Conservation (phyloP, 345 rosid genomes). For the Turnera subulata region DNA sequence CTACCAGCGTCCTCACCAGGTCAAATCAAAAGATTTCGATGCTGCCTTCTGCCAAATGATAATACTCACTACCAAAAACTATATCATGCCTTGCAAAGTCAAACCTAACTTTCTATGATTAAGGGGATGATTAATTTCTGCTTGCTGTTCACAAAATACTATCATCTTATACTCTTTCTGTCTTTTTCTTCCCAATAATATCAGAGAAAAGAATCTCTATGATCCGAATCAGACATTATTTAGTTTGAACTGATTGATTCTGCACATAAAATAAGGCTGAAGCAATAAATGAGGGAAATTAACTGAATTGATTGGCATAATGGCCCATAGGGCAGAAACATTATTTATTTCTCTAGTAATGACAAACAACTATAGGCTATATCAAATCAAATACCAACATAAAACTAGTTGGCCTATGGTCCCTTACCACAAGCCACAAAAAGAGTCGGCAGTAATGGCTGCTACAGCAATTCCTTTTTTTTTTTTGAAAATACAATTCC, state of each 20-base stretch:
- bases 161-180: neutral
- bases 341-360: slow-evolving; percentile 15
- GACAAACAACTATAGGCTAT: neutral
- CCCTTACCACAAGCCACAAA: neutral
- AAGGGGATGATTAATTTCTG: slow-evolving; percentile 4
- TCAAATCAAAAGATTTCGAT: too few species aligned
- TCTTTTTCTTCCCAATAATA: neutral
- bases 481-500: too few species aligned
- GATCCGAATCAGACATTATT: slow-evolving; percentile 3
- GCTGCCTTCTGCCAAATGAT: too few species aligned
- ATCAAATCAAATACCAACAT: neutral
- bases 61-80: too few species aligned
- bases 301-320: slow-evolving; percentile 10
- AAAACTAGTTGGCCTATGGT: slow-evolving; percentile 5
- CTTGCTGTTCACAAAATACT: neutral
- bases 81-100: slow-evolving; percentile 3
- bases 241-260: neutral
- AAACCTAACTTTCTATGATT: slow-evolving; percentile 13
- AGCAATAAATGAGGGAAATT: slow-evolving; percentile 6
- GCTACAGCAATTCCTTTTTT: neutral
- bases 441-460: neutral
- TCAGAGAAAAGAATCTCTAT: neutral
- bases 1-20: too few species aligned
- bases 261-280: neutral
- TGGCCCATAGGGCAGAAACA: slow-evolving; percentile 14